Evolutionary conservation across 1,284 basidiomycete species (phyloP).

Genomic region (Cutaneotrichosporon cavernicola): DNA sequence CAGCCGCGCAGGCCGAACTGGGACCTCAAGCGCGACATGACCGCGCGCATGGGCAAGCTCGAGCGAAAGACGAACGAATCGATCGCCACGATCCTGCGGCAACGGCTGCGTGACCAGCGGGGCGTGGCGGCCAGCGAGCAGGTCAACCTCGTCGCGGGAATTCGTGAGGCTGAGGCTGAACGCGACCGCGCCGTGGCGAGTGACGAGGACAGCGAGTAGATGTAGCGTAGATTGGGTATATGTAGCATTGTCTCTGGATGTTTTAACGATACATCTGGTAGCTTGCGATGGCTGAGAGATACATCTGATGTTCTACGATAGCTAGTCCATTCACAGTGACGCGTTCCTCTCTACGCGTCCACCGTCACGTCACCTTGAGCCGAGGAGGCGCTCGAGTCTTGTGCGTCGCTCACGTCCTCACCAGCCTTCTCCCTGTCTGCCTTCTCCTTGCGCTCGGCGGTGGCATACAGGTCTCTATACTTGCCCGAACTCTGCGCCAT

Average conservation of each 20-base stretch:
- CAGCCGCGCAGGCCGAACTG: conserved; percentile 95
- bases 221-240: conserved; percentile 7
- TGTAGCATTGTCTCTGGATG: not conserved
- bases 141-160: conserved; percentile 50
- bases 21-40: conserved; percentile 94
- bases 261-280: not conserved
- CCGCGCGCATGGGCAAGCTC: conserved; percentile 82
- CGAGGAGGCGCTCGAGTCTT: not conserved
- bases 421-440: conserved; percentile 1
- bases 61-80: conserved; percentile 88
- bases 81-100: conserved; percentile 77
- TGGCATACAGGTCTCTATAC: conserved; percentile 59
- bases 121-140: conserved; percentile 38
- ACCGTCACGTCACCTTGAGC: not conserved
- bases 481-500: conserved; percentile 82
- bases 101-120: conserved; percentile 49
- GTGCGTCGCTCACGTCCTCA: too few species aligned
- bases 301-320: not conserved
- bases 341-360: not conserved
- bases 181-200: conserved; percentile 26
- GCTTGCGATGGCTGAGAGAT: too few species aligned
- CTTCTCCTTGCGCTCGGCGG: conserved; percentile 48
- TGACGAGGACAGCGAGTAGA: conserved; percentile 12
- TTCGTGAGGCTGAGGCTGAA: conserved; percentile 49
- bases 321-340: not conserved